A percentile compares a stretch with the other conserved stretches of the same genome.
Conservation (phyloP, 306 rosid species). For the Ormosia semicastrata region DNA sequence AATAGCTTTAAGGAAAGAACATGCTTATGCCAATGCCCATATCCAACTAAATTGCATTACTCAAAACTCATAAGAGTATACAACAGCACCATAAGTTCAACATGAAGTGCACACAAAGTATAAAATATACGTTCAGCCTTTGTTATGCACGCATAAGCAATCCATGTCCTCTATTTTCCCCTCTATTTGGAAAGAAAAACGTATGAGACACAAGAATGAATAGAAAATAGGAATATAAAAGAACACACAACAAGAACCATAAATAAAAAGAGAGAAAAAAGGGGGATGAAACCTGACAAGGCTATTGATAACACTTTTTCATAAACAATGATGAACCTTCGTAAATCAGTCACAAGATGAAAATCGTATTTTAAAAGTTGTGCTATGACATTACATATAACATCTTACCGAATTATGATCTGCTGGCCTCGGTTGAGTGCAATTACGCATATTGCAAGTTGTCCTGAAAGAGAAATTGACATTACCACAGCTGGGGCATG, state of each 20-base stretch:
- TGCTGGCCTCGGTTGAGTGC: slow-evolving; percentile 99
- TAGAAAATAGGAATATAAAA: neutral
- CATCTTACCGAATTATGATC: slow-evolving; percentile 79
- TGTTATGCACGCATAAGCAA: neutral
- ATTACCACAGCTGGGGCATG: slow-evolving; percentile 97
- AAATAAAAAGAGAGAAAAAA: neutral
- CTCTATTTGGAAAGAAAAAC: neutral
- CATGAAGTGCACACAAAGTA: neutral
- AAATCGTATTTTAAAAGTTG: neutral
- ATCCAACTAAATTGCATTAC: slow-evolving; percentile 15
- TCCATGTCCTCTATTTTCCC: neutral
- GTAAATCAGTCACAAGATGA: neutral
- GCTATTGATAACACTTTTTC: neutral
- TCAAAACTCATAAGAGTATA: neutral
- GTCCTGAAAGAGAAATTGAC: slow-evolving; percentile 97
- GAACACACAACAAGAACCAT: neutral
- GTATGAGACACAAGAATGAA: neutral
- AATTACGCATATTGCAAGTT: slow-evolving; percentile 98
- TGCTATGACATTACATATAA: neutral
- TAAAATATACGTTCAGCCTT: neutral
- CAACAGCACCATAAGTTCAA: neutral
- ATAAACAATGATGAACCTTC: neutral
- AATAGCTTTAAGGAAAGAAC: neutral
- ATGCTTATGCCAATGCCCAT: neutral
- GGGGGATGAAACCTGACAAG: neutral